Evolutionary conservation across 495 filamentous ascomycete species (phyloP).

Genomic region (Diplogelasinospora grovesii): DNA sequence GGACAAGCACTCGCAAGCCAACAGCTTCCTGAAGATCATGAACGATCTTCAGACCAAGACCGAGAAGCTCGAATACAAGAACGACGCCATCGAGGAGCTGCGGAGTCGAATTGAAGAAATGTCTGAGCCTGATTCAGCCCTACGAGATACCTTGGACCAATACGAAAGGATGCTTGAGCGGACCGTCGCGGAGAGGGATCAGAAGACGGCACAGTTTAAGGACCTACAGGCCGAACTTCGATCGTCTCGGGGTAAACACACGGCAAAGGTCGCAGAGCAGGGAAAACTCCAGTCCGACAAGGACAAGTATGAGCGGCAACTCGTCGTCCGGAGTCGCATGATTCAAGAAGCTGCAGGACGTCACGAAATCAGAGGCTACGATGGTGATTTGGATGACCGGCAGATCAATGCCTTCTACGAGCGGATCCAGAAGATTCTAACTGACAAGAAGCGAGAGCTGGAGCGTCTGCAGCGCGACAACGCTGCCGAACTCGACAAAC

Average conservation of each 20-base stretch:
- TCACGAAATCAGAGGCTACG: slow-evolving; percentile 82
- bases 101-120: slow-evolving; percentile 65
- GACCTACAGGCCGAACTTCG: slow-evolving; percentile 60
- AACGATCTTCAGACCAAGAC: slow-evolving; percentile 60
- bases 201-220: slow-evolving; percentile 53
- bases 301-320: slow-evolving; percentile 73
- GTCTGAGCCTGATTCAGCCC: slow-evolving; percentile 68
- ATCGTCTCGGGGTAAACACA: slow-evolving; percentile 47
- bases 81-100: slow-evolving; percentile 61
- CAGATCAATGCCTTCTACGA: slow-evolving; percentile 71
- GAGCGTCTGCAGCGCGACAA: slow-evolving; percentile 68
- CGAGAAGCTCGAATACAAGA: slow-evolving; percentile 45
- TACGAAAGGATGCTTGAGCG: slow-evolving; percentile 68
- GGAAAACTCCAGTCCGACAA: slow-evolving; percentile 83
- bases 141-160: slow-evolving; percentile 68
- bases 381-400: slow-evolving; percentile 65
- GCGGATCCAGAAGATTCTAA: slow-evolving; percentile 62
- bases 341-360: slow-evolving; percentile 69
- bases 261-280: slow-evolving; percentile 70
- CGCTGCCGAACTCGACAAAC: slow-evolving; percentile 59
- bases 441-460: slow-evolving; percentile 70
- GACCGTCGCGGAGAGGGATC: slow-evolving; percentile 56
- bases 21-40: slow-evolving; percentile 45
- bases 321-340: slow-evolving; percentile 59
- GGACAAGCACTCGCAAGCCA: slow-evolving; percentile 37